Evolutionary conservation across 1,284 basidiomycete species (phyloP), one percentile per base, ranked within the genome.

Genomic region (Phaffia rhodozyma): DNA sequence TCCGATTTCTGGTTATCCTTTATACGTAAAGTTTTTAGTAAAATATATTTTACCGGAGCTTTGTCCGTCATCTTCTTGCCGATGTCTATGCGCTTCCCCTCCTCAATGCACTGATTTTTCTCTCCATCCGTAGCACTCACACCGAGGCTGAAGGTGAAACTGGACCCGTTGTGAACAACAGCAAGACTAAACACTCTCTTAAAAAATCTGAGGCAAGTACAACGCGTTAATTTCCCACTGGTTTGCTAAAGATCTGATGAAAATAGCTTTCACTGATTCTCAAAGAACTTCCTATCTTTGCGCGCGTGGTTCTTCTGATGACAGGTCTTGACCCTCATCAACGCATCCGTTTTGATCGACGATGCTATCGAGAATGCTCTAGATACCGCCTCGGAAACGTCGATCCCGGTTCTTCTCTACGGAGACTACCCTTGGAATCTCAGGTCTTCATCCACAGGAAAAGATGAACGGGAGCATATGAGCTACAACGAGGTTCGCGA

Each of bases 331-430:
- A 75, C 81, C 58, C 79, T 81, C 66, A 76, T 87, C 20, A 78
- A 79, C 29, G 85, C 86, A 21, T 76, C 79, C 55, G 72, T 89
- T 50, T 75, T 89, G 58, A 83, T 89, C 64, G 87, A 90, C 75
- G 87, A 90, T 75, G 87, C 86, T 3, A 72, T 83, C 47, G 87
- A 89, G 74, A 89, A 90, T 72, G 85, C 85, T 21, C 69, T 86
- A 18, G 79, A 83, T 62, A 32, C 30, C n/a, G 27, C 58, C 9
- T 34, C 54, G 18, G 57, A 43, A 16, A 50, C 61, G 3, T 13
- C 48, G 23, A 61, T 81, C 20, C 81, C 78, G 2, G 83, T 85
- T n/a, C 75, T 89, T 47, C 78, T 90, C 6, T 89, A 89, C 68
- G 87, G 87, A n/a, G 75, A 81, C 55, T 87, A 88, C 69, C 78